Evolutionary conservation across 352 stramenopile genomes (phyloP).

Genomic region (Phytophthora capsici): DNA sequence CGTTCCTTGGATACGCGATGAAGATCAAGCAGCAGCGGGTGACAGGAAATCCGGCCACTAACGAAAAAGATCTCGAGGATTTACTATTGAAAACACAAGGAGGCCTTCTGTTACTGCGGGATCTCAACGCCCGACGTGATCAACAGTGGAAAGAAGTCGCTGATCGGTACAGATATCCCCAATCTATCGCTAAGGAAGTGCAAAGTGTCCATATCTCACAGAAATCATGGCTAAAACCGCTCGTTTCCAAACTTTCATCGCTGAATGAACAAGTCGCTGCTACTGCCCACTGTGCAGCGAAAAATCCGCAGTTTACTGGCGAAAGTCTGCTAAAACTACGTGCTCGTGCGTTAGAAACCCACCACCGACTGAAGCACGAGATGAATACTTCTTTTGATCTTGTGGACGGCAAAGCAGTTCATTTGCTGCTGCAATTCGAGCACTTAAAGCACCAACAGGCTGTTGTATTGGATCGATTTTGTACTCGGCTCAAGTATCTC

Average conservation of each 20-base stretch:
- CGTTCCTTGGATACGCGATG: slow-evolving; percentile 61
- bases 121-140: slow-evolving; percentile 38
- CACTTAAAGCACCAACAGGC: slow-evolving; percentile 29
- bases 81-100: slow-evolving; percentile 60
- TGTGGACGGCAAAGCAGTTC: slow-evolving; percentile 34
- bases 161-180: slow-evolving; percentile 36
- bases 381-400: neutral
- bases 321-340: slow-evolving; percentile 14
- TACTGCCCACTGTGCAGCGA: slow-evolving; percentile 20
- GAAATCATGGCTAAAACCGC: slow-evolving; percentile 18
- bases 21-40: slow-evolving; percentile 38
- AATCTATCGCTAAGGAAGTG: neutral
- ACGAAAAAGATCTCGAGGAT: slow-evolving; percentile 43
- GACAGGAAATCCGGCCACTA: neutral
- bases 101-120: slow-evolving; percentile 57
- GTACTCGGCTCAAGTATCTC: slow-evolving; percentile 50
- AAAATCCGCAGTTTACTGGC: slow-evolving; percentile 7
- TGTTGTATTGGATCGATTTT: slow-evolving; percentile 47
- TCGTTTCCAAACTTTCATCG: slow-evolving; percentile 18
- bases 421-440: slow-evolving; percentile 43
- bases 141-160: slow-evolving; percentile 49
- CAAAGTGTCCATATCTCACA: neutral
- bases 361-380: slow-evolving; percentile 37
- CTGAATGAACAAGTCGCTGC: slow-evolving; percentile 22
- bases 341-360: slow-evolving; percentile 19